phyloP scores from a whole-genome alignment of 331 rosid genomes.

The Spiraea crenata region DNA sequence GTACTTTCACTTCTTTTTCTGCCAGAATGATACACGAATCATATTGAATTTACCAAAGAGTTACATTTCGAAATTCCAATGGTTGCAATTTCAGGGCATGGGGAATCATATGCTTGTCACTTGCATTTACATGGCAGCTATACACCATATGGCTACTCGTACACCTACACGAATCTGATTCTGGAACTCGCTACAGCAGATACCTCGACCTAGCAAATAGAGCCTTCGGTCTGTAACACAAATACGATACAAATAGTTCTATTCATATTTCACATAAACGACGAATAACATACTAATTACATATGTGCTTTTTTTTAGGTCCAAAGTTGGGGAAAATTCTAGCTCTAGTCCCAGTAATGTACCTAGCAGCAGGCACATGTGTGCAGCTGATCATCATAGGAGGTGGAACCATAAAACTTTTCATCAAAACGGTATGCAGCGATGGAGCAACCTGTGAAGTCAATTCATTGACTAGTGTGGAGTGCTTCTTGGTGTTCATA shows the following conservation, averaged over 20 bases:
- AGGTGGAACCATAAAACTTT: slow-evolving; percentile 44
- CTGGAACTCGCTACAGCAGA: slow-evolving; percentile 55
- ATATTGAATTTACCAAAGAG: no score
- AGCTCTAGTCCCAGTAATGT: slow-evolving; percentile 64
- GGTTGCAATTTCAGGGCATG: slow-evolving; percentile 24
- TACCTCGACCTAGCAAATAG: slow-evolving; percentile 47
- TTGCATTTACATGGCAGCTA: slow-evolving; percentile 65
- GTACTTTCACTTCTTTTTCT: neutral
- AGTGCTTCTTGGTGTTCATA: slow-evolving; percentile 51
- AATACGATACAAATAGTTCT: neutral
- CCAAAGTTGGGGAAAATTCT: slow-evolving; percentile 41
- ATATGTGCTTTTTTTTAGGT: slow-evolving; percentile 27
- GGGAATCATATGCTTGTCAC: slow-evolving; percentile 48
- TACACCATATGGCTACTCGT: slow-evolving; percentile 58
- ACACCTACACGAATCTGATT: slow-evolving; percentile 53
- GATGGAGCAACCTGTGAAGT: slow-evolving; percentile 22
- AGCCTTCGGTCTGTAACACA: slow-evolving; percentile 48
- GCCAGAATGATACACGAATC: neutral
- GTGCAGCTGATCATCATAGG: slow-evolving; percentile 55
- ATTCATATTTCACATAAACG: no score
- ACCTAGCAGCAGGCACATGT: slow-evolving; percentile 59
- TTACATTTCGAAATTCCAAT: neutral
- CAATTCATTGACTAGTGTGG: slow-evolving; percentile 16
- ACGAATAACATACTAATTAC: no score
- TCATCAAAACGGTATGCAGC: slow-evolving; percentile 37